These are phyloP conservation scores for Colletotrichum sp. DNA, from an alignment of 2,329 filamentous ascomycete species.

Conservation along the genomic window DNA sequence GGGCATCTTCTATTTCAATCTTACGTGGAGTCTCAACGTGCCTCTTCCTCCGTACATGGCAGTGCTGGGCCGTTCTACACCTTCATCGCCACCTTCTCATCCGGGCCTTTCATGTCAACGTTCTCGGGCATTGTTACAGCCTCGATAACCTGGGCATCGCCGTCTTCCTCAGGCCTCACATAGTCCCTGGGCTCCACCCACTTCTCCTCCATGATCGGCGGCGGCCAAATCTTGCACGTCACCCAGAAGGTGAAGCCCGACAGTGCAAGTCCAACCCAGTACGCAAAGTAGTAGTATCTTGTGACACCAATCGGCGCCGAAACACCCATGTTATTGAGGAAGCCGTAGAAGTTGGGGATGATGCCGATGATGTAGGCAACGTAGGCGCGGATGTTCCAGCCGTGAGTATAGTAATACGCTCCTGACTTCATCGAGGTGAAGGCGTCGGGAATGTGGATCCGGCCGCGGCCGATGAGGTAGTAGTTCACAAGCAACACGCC, in stretches of 20 bases:
- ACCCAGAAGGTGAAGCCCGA: constrained; percentile 29
- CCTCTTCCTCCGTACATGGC: background rate
- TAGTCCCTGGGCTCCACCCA: constrained; percentile 25
- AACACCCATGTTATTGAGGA: constrained; percentile 45
- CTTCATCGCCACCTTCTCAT: background rate
- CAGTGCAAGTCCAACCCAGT: constrained; percentile 57
- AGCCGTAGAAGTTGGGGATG: constrained; percentile 45
- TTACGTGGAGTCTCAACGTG: background rate
- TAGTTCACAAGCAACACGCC: constrained; percentile 44
- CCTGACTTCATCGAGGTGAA: constrained; percentile 12
- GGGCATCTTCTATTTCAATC: background rate
- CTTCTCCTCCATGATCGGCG: constrained; percentile 10
- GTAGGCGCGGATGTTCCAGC: constrained; percentile 17
- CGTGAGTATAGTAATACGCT: constrained; percentile 11
- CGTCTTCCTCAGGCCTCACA: constrained; percentile 15
- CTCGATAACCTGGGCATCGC: background rate
- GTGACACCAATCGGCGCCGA: constrained; percentile 34
- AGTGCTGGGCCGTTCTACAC: background rate
- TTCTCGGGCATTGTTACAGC: background rate
- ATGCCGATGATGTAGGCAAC: constrained; percentile 35
- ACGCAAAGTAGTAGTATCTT: constrained; percentile 62
- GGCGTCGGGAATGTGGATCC: constrained; percentile 38
- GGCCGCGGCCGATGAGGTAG: constrained; percentile 34
- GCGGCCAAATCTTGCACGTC: constrained; percentile 23
- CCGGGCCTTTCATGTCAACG: background rate